phyloP scores from a whole-genome alignment of 148 eudicot species.

The Amaranthus cruentus region DNA sequence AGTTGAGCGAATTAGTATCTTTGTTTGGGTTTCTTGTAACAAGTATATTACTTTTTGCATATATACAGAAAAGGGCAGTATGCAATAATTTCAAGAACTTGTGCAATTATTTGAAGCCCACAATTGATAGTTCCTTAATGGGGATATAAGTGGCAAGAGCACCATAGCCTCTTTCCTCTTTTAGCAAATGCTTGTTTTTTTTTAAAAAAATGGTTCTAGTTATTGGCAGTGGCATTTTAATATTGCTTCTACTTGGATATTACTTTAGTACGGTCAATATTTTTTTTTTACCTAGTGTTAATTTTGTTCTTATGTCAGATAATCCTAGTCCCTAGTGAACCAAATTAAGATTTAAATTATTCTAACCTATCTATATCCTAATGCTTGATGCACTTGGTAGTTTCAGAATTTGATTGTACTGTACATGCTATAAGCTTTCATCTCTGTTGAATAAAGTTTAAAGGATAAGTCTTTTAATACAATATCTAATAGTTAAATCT shows the following conservation, averaged over 20 bases:
- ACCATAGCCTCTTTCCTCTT: constrained; percentile 13
- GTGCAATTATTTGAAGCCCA: not conserved
- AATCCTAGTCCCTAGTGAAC: too few species aligned
- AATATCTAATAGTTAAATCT: too few species aligned
- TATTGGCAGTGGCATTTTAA: not conserved
- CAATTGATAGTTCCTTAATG: constrained; percentile 2
- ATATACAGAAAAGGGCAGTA: not conserved
- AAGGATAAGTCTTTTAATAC: not conserved
- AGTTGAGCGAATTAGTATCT: not conserved
- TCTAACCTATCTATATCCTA: too few species aligned
- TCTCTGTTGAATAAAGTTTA: not conserved
- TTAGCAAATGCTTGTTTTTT: not conserved
- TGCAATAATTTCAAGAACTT: not conserved
- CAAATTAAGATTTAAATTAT: too few species aligned
- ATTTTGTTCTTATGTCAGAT: not conserved
- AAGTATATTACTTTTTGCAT: constrained; percentile 11
- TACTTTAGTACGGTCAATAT: not conserved
- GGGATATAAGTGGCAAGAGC: not conserved
- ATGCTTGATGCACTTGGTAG: not conserved
- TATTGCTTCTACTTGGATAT: constrained; percentile 10
- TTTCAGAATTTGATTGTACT: not conserved
- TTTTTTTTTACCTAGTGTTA: not conserved
- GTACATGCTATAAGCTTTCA: not conserved
- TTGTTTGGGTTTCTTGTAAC: constrained; percentile 16
- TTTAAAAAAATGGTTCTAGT: not conserved